Evolutionary conservation across 2,329 filamentous ascomycete genomes (phyloP).

Genomic region (Blastomyces emzantsi): DNA sequence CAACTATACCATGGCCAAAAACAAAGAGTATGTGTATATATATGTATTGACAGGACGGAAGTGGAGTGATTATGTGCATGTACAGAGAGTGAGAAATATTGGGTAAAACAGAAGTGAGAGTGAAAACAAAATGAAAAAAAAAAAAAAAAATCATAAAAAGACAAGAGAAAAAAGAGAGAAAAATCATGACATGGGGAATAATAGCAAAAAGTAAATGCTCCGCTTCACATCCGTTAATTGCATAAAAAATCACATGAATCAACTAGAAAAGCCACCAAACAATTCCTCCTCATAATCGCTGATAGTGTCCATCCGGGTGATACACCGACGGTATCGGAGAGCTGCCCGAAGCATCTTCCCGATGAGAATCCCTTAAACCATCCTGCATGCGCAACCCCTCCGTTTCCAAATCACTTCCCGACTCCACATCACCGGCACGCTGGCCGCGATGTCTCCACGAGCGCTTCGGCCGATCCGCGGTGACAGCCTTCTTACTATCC

Average conservation of each 20-base stretch:
- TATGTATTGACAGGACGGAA: no score
- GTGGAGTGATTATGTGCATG: no score
- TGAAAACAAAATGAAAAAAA: no score
- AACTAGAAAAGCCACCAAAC: neutral
- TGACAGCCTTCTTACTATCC: neutral
- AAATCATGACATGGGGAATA: no score
- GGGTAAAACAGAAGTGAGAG: no score
- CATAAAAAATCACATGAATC: neutral
- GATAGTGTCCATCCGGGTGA: neutral
- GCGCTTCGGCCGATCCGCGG: neutral
- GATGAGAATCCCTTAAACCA: neutral
- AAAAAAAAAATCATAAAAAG: no score
- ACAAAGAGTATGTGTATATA: no score
- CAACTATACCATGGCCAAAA: no score
- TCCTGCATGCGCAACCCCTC: conserved; percentile 2
- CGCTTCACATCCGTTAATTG: neutral
- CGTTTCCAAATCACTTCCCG: conserved; percentile 1
- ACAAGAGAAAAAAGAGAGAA: no score
- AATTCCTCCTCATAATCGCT: neutral
- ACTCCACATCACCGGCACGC: neutral
- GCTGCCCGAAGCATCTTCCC: neutral
- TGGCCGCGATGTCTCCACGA: neutral
- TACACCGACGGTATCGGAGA: neutral
- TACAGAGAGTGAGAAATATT: no score
- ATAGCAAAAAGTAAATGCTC: neutral